Conservation (phyloP, 495 filamentous ascomycete genomes). For the Penicillium paradoxum region DNA sequence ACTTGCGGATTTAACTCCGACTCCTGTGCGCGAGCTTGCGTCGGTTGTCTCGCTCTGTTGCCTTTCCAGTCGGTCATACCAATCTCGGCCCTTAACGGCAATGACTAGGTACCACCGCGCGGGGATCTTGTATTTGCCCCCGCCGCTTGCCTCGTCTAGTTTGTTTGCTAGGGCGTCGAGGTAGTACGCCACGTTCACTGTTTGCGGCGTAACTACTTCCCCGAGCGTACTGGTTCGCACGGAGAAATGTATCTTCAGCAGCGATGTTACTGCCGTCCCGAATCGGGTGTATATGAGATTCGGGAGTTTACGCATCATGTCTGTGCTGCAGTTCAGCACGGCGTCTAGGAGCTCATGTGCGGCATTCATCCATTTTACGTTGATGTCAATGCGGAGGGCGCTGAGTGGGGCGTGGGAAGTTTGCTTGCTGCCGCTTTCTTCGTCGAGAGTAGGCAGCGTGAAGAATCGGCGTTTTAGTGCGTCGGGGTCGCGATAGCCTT, state of each 20-base stretch:
- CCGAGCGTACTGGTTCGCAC: slow-evolving; percentile 41
- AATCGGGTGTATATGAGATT: slow-evolving; percentile 45
- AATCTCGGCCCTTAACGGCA: slow-evolving; percentile 32
- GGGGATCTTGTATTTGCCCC: slow-evolving; percentile 35
- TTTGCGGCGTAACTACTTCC: slow-evolving; percentile 36
- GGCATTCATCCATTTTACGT: slow-evolving; percentile 45
- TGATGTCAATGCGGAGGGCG: slow-evolving; percentile 45
- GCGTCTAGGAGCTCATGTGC: slow-evolving; percentile 46
- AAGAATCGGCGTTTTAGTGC: slow-evolving; percentile 35
- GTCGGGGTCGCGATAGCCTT: slow-evolving; percentile 49
- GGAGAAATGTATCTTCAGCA: slow-evolving; percentile 48
- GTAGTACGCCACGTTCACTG: slow-evolving; percentile 44
- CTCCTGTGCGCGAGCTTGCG: background rate
- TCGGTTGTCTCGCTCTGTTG: slow-evolving; percentile 12
- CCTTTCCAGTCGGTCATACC: slow-evolving; percentile 34
- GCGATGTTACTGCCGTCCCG: slow-evolving; percentile 38
- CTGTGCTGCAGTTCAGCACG: slow-evolving; percentile 36
- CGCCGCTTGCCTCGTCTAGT: slow-evolving; percentile 36
- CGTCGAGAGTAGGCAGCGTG: slow-evolving; percentile 36
- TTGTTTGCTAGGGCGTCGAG: slow-evolving; percentile 36
- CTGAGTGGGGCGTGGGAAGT: slow-evolving; percentile 28
- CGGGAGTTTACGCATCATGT: slow-evolving; percentile 40
- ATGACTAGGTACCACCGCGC: slow-evolving; percentile 36
- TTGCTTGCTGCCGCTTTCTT: slow-evolving; percentile 16
- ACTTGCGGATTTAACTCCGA: slow-evolving; percentile 6